Evolutionary conservation across 176 grass and related monocot species (phyloP).

Genomic region (Raddia guianensis): DNA sequence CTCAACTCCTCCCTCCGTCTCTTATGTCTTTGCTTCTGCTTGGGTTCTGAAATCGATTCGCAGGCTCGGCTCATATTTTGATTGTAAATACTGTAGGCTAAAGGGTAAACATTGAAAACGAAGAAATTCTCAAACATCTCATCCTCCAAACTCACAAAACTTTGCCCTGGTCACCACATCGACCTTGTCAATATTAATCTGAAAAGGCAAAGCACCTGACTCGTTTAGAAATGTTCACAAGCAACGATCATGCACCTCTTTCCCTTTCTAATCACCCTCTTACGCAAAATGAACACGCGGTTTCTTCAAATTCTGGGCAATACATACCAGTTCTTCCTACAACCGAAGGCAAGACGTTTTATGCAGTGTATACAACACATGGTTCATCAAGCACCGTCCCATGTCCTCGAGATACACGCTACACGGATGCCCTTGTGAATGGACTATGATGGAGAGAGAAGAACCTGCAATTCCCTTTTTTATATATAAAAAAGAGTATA

Average conservation of each 20-base stretch:
- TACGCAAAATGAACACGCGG: slow-evolving; percentile 15
- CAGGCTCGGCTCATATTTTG: not conserved
- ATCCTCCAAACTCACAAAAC: slow-evolving; percentile 7
- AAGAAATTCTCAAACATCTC: not conserved
- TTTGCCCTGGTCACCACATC: slow-evolving; percentile 25
- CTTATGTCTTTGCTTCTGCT: too few relatives aligned
- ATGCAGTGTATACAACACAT: not conserved
- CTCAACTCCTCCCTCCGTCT: too few relatives aligned
- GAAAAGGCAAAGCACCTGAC: not conserved
- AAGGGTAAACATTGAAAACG: slow-evolving; percentile 20
- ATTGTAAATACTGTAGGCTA: not conserved
- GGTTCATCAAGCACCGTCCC: not conserved
- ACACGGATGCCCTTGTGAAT: not conserved
- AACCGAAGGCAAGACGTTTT: not conserved
- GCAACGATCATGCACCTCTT: not conserved
- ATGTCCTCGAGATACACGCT: not conserved
- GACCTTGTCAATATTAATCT: slow-evolving; percentile 9
- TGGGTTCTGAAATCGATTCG: too few relatives aligned
- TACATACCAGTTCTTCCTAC: slow-evolving; percentile 3
- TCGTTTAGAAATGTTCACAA: not conserved
- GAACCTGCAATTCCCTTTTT: too few relatives aligned
- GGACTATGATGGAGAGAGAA: not conserved
- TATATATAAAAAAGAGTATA: too few relatives aligned
- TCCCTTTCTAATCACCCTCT: not conserved
- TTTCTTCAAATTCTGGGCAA: not conserved